phyloP scores from a whole-genome alignment of 305 asterid species.

The Solanum hybrid region DNA sequence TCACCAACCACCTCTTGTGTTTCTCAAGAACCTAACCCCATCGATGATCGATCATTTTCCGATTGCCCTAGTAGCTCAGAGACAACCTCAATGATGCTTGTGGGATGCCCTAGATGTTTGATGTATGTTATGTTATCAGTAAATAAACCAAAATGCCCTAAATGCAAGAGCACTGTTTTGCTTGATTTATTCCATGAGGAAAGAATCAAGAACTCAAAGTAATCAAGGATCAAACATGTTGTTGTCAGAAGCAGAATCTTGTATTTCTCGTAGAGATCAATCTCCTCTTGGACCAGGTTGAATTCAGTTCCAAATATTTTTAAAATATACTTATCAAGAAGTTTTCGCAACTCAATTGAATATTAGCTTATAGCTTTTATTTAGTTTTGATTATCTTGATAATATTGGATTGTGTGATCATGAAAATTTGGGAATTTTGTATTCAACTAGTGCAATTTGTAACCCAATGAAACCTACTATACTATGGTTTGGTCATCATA shows the following conservation, averaged over 20 bases:
- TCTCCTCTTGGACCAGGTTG: not conserved
- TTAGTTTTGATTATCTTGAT: not conserved
- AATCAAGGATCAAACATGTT: not conserved
- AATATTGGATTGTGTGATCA: not conserved
- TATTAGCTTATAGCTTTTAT: not conserved
- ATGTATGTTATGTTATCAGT: slow-evolving; percentile 53
- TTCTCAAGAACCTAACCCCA: slow-evolving; percentile 42
- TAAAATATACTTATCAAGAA: not conserved
- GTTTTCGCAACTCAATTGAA: not conserved
- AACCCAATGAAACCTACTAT: not conserved
- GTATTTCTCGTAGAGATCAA: not conserved
- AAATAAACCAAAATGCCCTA: slow-evolving; percentile 51
- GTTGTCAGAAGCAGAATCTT: not conserved
- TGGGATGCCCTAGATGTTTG: slow-evolving; percentile 62
- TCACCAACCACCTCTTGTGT: slow-evolving; percentile 51
- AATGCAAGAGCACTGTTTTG: slow-evolving; percentile 56
- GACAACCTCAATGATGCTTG: slow-evolving; percentile 43
- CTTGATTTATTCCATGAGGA: slow-evolving; percentile 36
- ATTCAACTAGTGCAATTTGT: not conserved
- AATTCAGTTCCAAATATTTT: not conserved
- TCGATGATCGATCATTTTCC: not conserved
- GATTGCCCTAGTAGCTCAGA: slow-evolving; percentile 34
- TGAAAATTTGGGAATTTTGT: not conserved
- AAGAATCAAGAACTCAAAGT: not conserved
- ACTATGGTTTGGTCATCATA: not conserved